phyloP scores from a whole-genome alignment of 2,329 filamentous ascomycete genomes.

The Arthrobotrys musiformis region DNA sequence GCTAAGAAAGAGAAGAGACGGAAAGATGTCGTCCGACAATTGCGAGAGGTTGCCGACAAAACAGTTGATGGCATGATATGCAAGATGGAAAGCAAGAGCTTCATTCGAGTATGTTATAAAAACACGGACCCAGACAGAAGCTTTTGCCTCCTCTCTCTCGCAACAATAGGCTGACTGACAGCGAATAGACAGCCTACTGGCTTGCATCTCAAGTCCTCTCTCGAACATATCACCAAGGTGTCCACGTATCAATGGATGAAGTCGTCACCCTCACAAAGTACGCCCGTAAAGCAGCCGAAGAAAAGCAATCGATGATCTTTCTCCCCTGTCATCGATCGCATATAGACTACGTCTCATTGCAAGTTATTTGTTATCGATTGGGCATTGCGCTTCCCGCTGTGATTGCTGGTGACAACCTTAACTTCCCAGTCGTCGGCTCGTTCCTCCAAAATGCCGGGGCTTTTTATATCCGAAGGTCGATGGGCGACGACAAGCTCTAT shows the following conservation, averaged over 20 bases:
- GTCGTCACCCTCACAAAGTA: slow-evolving; percentile 83
- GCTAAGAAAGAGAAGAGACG: slow-evolving; percentile 69
- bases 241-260: slow-evolving; percentile 95
- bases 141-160: no score
- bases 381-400: slow-evolving; percentile 90
- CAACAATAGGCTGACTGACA: slow-evolving; percentile 12
- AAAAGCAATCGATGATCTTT: slow-evolving; percentile 96
- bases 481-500: slow-evolving; percentile 91
- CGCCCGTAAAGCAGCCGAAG: slow-evolving; percentile 81
- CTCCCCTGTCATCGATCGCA: slow-evolving; percentile 93
- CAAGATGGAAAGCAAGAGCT: slow-evolving; percentile 95
- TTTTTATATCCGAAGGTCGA: slow-evolving; percentile 94
- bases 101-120: slow-evolving; percentile 74
- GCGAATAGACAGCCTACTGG: slow-evolving; percentile 78
- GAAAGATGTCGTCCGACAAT: slow-evolving; percentile 75
- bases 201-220: slow-evolving; percentile 86
- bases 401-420: slow-evolving; percentile 94
- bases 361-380: slow-evolving; percentile 93
- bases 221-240: slow-evolving; percentile 93
- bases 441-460: slow-evolving; percentile 97
- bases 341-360: slow-evolving; percentile 93
- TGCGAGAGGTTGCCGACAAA: slow-evolving; percentile 83
- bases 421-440: slow-evolving; percentile 86
- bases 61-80: slow-evolving; percentile 97
- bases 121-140: not conserved